Evolutionary conservation across 768 basidiomycete species (phyloP), one percentile per base, ranked within the genome.

Genomic region (Clitopilus hobsonii): DNA sequence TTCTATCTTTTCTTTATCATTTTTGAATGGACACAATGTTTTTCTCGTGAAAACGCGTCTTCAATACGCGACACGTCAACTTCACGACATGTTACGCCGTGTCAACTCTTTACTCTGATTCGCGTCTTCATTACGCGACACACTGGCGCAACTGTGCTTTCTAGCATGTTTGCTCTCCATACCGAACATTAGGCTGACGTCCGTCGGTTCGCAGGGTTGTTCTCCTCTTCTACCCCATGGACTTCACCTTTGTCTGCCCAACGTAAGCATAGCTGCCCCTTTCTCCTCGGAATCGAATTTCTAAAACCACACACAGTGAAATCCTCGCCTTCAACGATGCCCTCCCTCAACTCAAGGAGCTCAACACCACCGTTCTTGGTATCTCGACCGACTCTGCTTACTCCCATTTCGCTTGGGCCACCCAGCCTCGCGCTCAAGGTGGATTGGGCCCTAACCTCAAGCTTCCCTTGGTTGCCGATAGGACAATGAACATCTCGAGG

Each of bases 261-360:
- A 94, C 93, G 77, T 80, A 61, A 64, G 70, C 18, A 50, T 49
- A 48, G 22, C 24, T 30, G 13, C 14, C n/a, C 32, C 32, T 29
- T 20, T 45, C 16, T 6, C n/a, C 24, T 25, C 23, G 16, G 7
- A 53, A 29, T 55, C 7, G n/a, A n/a, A n/a, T 11, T 49, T 24
- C n/a, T 23, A 28, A n/a, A 32, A 54, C 18, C 56, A 25, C 27
- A 29, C 22, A 16, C 6, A 79, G 77, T 55, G 94, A 96, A 72
- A 95, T 97, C 66, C 82, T 95, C 48, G 94, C 94, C 1, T 97
- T 94, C 81, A 94, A 96, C 69, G 90, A 92, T 58, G 87, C 91
- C 7, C 81, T 96, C 27, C 67, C 83, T 51, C 76, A 80, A 58
- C 94, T 96, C 77, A 77, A 83, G 53, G 79, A 78, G 52, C 74